Percentiles rank a stretch among this genome's conserved stretches.
Evolutionary conservation across 305 asterid genomes (phyloP).

Genomic region (Fraxinus albicans): DNA sequence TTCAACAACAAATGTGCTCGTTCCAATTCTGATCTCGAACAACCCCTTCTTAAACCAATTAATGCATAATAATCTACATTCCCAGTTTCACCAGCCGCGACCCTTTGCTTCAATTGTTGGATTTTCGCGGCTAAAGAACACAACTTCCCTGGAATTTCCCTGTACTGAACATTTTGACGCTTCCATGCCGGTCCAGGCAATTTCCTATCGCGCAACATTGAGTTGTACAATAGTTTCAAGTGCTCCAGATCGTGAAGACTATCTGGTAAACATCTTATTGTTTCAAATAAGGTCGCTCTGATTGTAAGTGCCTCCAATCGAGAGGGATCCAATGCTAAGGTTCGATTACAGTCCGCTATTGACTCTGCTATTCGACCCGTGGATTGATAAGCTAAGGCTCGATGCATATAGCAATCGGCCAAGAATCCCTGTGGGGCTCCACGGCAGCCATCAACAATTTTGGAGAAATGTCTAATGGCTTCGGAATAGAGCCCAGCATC

Average conservation of each 20-base stretch:
- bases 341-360: conserved; percentile 56
- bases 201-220: conserved; percentile 47
- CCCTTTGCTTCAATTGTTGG: conserved; percentile 50
- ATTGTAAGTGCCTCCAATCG: conserved; percentile 45
- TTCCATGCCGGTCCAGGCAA: conserved; percentile 55
- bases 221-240: conserved; percentile 52
- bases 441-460: conserved; percentile 54
- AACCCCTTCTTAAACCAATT: conserved; percentile 52
- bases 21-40: conserved; percentile 58
- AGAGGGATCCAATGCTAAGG: conserved; percentile 54
- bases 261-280: conserved; percentile 53
- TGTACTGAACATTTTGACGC: conserved; percentile 43
- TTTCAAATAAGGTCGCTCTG: conserved; percentile 48
- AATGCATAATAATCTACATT: conserved; percentile 52
- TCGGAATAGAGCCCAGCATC: conserved; percentile 55
- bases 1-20: conserved; percentile 54
- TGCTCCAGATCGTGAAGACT: conserved; percentile 65
- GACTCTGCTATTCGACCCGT: conserved; percentile 53
- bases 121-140: conserved; percentile 47
- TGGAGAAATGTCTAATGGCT: conserved; percentile 52
- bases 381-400: conserved; percentile 51
- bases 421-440: conserved; percentile 60
- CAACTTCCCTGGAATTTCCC: conserved; percentile 59
- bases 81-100: conserved; percentile 50
- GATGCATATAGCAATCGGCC: conserved; percentile 49